phyloP scores from a whole-genome alignment of 805 yeast genomes.

The Blastobotrys robertii region DNA sequence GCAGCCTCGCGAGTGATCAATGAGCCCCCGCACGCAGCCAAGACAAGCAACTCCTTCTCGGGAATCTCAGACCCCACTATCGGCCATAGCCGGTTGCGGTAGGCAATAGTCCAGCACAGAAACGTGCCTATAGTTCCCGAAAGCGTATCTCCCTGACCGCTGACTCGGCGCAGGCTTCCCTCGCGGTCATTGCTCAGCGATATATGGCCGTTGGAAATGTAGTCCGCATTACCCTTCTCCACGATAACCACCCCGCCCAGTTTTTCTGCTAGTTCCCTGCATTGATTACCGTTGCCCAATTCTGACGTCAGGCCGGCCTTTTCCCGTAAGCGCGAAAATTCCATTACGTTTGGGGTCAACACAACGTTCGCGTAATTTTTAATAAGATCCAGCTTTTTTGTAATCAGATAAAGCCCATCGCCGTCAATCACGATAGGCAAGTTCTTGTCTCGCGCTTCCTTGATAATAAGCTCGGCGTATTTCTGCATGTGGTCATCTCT shows the following conservation, averaged over 20 bases:
- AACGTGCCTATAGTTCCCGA: constrained; percentile 80
- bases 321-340: constrained; percentile 60
- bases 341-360: constrained; percentile 84
- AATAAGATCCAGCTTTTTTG: constrained; percentile 46
- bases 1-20: constrained; percentile 58
- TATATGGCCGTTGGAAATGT: constrained; percentile 44
- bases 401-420: constrained; percentile 67
- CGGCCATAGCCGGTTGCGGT: constrained; percentile 51
- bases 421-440: constrained; percentile 83
- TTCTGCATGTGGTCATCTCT: constrained; percentile 61
- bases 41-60: constrained; percentile 24
- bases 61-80: constrained; percentile 29
- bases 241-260: constrained; percentile 55
- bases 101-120: constrained; percentile 67
- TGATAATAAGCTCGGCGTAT: constrained; percentile 47
- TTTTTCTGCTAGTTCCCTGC: constrained; percentile 37
- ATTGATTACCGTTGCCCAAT: constrained; percentile 14
- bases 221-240: constrained; percentile 63
- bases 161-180: constrained; percentile 77
- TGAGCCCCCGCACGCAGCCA: constrained; percentile 59
- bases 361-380: constrained; percentile 51
- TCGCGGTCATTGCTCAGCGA: constrained; percentile 34
- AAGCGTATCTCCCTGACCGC: constrained; percentile 95
- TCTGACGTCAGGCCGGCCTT: constrained; percentile 28
- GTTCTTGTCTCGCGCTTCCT: constrained; percentile 43